Base-by-base conservation (phyloP, 1,139 yeast species). In the Pneumocystis oryctolagi region DNA sequence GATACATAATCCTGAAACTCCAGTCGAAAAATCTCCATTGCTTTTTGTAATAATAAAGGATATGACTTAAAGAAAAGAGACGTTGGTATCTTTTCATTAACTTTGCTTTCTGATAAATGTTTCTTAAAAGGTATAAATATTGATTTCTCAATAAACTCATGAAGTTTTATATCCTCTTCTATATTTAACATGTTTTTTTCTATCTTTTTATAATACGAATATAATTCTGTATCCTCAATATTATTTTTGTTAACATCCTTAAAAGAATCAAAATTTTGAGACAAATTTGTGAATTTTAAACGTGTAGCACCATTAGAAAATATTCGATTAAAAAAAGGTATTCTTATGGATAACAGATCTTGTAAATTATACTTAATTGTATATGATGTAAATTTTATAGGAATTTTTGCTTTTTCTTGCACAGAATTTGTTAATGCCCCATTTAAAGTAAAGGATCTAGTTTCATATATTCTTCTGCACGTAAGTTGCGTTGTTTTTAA, bases 1-100 rank as follows among this genome's bases (percentile, higher is more conserved):
- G 73, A 75, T 2, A 71, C 67, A 3, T 79, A 77, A 8, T 76
- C 73, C 12, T 69, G 66, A 65, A 75, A 77, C 14, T 70, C 68
- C 4, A 66, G 64, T 3, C 68, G 62, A 61, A 77, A 68, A 1
- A 70, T 67, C 28, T 65, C 60, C 55, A 67, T 70, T 14, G 68
- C 71, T 70, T 65, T 66, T 28, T 64, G 62, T 59, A 68, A 65
- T 55, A 66, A 64, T n/a, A 65, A 60, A 20, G 68, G 71, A 37
- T 65, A 67, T 37, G 66, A 71, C 60, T 56, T 59, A 47, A 55
- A 35, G 35, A 63, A 14, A 47, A 6, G 16, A 2, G 28, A 12
- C 16, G 9, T 12, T 9, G n/a, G 20, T 25, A 47, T 5, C 16
- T 6, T 25, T 47, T 47, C 14, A 47, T 47, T 47, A 25, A 47